Percentiles rank a stretch among this genome's conserved stretches.
phyloP scores from a whole-genome alignment of 441 rosid genomes.

The Adansonia rubrostipa region DNA sequence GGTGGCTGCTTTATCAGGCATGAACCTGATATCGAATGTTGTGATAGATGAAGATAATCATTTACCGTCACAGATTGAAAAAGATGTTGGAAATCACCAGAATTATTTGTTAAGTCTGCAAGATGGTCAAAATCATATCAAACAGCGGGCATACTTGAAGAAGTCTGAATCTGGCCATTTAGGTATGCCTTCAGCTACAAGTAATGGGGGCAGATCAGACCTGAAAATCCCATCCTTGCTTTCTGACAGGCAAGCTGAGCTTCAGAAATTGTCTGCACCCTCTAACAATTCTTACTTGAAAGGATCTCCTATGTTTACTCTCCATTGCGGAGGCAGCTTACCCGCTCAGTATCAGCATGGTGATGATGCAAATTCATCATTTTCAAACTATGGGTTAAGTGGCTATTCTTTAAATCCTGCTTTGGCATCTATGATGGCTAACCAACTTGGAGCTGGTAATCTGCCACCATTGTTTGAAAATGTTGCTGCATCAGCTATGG shows the following conservation, averaged over 20 bases:
- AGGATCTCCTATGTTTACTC: slow-evolving; percentile 64
- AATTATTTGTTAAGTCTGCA: slow-evolving; percentile 64
- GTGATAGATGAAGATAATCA: slow-evolving; percentile 49
- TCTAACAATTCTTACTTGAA: slow-evolving; percentile 54
- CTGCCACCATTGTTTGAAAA: slow-evolving; percentile 68
- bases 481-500: slow-evolving; percentile 38
- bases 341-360: slow-evolving; percentile 61
- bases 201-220: slow-evolving; percentile 25
- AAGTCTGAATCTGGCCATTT: slow-evolving; percentile 59
- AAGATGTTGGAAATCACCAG: slow-evolving; percentile 54
- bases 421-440: slow-evolving; percentile 65
- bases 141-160: slow-evolving; percentile 52
- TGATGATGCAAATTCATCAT: slow-evolving; percentile 52
- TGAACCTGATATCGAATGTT: slow-evolving; percentile 60
- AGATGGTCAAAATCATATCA: slow-evolving; percentile 50
- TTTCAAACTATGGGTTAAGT: slow-evolving; percentile 51
- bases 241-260: slow-evolving; percentile 44
- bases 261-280: slow-evolving; percentile 44
- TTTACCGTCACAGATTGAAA: slow-evolving; percentile 43
- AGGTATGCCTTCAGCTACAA: slow-evolving; percentile 45
- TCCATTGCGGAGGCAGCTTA: slow-evolving; percentile 56
- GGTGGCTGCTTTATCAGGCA: slow-evolving; percentile 68
- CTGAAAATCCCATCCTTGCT: too few relatives aligned
- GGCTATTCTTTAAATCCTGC: slow-evolving; percentile 66
- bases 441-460: slow-evolving; percentile 66